Base-by-base conservation (phyloP, 176 grass and related monocot genomes). In the Hordeum marinum region DNA sequence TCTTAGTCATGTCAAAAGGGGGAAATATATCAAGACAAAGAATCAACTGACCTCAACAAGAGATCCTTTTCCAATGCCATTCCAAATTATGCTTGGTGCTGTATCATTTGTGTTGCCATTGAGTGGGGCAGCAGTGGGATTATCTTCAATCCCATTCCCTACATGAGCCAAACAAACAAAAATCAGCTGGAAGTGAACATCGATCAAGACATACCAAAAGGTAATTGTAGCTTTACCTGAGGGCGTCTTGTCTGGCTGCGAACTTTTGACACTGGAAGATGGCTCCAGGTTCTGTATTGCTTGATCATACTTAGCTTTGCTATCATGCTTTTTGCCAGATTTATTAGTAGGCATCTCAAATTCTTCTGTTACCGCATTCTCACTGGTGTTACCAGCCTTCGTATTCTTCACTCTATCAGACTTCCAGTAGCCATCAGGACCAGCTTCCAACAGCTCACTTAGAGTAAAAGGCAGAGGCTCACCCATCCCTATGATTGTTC, bases 381-480 rank as follows among this genome's bases (percentile, higher is more conserved):
- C 32, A 34, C 81, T 86, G 23, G 11, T 13, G 77, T 72, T 81
- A 76, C 21, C 75, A 80, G 83, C 43, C 78, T 84, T 92, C 45
- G 89, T 89, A 50, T 80, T 87, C 31, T 31, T 83, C 57, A 68
- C 76, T 65, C n/a, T 76, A 41, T 78, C 80, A 83, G 66, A 86
- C 77, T 94, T 99, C 97, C 97, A 99, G 48, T 88, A 92, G 58
- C 82, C 90, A 75, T 94, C 88, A 14, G 97, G 88, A 54, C 92
- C 94, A 72, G 91, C 80, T 84, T 94, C 94, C 79, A 99, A 84
- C 77, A 99, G 79, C 29, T 99, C 97, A 29, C 84, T 72, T 72
- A 96, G 86, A 68, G 94, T 92, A 61, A 96, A 89, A 40, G 97
- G 97, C 75, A 99, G 80, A 50, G 97, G 97, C 43, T 96, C 97